A percentile compares a stretch with the other conserved stretches of the same genome.
Evolutionary conservation across 495 filamentous ascomycete genomes (phyloP).

Genomic region (Penicillium macrosclerotiorum): DNA sequence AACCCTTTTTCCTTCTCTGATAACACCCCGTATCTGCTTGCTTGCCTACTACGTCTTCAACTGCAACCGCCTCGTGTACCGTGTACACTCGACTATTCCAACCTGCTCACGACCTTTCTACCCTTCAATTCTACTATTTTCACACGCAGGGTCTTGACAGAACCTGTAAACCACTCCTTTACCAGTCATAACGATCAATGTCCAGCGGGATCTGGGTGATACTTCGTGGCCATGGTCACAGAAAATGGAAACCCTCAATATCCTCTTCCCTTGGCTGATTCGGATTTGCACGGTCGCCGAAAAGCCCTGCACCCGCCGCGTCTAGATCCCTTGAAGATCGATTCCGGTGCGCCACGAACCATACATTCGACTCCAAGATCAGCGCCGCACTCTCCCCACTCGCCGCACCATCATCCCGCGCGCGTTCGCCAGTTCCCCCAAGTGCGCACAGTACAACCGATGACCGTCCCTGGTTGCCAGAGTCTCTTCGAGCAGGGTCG

Average conservation of each 20-base stretch:
- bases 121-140: not conserved
- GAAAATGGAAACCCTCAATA: conserved; percentile 42
- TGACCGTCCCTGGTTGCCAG: conserved; percentile 30
- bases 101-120: not conserved
- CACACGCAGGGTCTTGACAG: not conserved
- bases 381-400: conserved; percentile 25
- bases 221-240: conserved; percentile 52
- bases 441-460: conserved; percentile 15
- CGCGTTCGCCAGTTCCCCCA: conserved; percentile 31
- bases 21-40: not conserved
- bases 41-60: conserved; percentile 6
- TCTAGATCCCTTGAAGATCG: conserved; percentile 34
- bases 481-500: conserved; percentile 26
- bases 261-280: conserved; percentile 33
- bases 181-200: conserved; percentile 38
- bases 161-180: conserved; percentile 2
- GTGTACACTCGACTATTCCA: conserved; percentile 9
- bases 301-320: conserved; percentile 33
- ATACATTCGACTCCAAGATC: conserved; percentile 19
- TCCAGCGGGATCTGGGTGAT: conserved; percentile 43
- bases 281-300: conserved; percentile 35
- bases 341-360: conserved; percentile 29
- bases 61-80: not conserved
- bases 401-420: conserved; percentile 19
- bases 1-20: conserved; percentile 2